Base-by-base conservation (phyloP, 2,329 filamentous ascomycete genomes). In the Myriosclerotinia curreyana region DNA sequence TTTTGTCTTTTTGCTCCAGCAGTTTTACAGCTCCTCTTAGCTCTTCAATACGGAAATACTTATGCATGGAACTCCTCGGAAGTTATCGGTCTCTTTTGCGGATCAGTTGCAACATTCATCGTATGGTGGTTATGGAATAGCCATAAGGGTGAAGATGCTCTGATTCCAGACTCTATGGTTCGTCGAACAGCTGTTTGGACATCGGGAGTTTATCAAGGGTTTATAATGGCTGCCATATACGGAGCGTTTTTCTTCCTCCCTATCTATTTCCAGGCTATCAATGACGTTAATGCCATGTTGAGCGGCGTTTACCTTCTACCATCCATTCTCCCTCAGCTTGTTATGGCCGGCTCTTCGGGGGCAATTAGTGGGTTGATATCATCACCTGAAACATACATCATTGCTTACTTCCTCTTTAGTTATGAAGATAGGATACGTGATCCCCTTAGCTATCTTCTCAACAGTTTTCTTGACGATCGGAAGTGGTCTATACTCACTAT, bases 211-310 rank as follows among this genome's bases (percentile, higher is more conserved):
- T 52, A 36, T 28, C 38, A 46, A 5, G 49, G 48, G 8, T 67
- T 69, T 54, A 5, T 42, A 14, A 3, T 50, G 68, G 28, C 54
- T 60, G 44, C 54, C 60, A 4, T 62, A 2, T 17, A 55, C 25
- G 22, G 31, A 3, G 34, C 60, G 7, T 42, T 58, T 7, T 69
- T 67, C 22, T 71, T 66, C 34, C 48, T 71, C 31, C 66, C 68
- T 14, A 65, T 75, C 22, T 76, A 71, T 68, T 80, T 82, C 71
- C 78, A 82, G 72, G 74, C 76, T 52, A 75, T 81, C 66, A 75
- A 74, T 64, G 73, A 73, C 28, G 71, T 72, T 55, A 69, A 64
- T 50, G 73, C 77, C 0, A 73, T 73, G 8, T 55, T 69, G 55
- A 76, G 75, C 0, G 78, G 77, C 6, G 71, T 79, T 4, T 70